Base-by-base conservation (phyloP, 176 grass and related monocot genomes). In the Phragmites australis region DNA sequence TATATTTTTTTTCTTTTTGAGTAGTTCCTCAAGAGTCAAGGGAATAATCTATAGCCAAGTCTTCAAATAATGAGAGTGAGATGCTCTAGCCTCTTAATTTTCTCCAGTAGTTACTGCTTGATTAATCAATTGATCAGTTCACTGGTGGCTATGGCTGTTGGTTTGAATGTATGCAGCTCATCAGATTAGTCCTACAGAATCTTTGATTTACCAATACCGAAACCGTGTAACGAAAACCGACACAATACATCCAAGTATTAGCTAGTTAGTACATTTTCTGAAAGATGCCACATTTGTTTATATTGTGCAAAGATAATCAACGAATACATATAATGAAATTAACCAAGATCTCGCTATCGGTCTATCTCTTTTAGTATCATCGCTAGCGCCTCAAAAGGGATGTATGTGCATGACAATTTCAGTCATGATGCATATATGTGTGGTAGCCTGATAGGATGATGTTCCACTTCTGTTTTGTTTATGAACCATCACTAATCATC, bases 181-280 rank as follows among this genome's bases (percentile, higher is more conserved):
- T 87, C 46, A 34, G 85, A 54, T 82, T 44, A 62, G 37, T 71
- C 46, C 63, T 75, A 71, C 46, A 70, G 78, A 70, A 87, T 87
- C 72, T 63, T 68, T 82, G 54, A 87, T 76, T 70, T 76, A 51
- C 64, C 37, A 63, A 69, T 66, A 80, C 46, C 11, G 43, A 31
- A 60, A 70, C 63, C 72, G 77, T 82, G 79, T 82, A 71, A 70
- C 6, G 0, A 10, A 87, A 74, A 76, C 71, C 9, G 53, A 82
- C 85, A 77, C 85, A 46, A 82, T 37, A 77, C 78, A 52, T 82
- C 78, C 71, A 82, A 70, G 18, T 10, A 30, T 19, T 67, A 16
- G 43, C 51, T 68, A 52, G 50, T 44, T 18, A 67, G 70, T 75
- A 81, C 27, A 67, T 87, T 81, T 37, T 83, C 42, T 50, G 62